Evolutionary conservation across 495 filamentous ascomycete species (phyloP).

Genomic region (Thermothielavioides terrestris): DNA sequence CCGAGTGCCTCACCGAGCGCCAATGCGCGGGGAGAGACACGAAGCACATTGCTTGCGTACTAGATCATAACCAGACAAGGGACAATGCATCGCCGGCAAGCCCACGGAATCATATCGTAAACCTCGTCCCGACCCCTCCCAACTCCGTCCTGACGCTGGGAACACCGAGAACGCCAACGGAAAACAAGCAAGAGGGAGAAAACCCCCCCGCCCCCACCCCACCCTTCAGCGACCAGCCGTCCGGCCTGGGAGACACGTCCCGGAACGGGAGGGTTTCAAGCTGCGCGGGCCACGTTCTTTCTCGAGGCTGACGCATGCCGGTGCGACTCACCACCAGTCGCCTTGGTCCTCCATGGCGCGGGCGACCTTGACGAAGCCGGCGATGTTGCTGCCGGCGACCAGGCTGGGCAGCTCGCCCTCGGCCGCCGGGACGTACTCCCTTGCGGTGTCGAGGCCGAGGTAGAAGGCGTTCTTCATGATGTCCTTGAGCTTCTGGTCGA

Average conservation of each 20-base stretch:
- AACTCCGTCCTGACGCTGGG: constrained; percentile 6
- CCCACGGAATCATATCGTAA: constrained; percentile 10
- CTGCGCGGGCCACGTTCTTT: too few relatives aligned
- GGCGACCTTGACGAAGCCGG: constrained; percentile 93
- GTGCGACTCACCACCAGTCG: constrained; percentile 92
- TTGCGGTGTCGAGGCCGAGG: constrained; percentile 81
- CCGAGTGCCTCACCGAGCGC: too few relatives aligned
- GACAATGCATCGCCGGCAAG: neutral
- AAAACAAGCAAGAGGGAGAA: neutral
- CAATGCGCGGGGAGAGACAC: too few relatives aligned
- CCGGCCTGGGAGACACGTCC: too few relatives aligned
- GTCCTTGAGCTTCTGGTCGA: constrained; percentile 80
- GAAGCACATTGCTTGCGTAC: too few relatives aligned
- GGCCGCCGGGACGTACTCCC: constrained; percentile 67
- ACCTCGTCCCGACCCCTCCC: constrained; percentile 5
- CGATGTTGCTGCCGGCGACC: constrained; percentile 92
- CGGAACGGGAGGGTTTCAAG: too few relatives aligned
- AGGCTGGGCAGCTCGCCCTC: constrained; percentile 83
- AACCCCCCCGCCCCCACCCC: neutral
- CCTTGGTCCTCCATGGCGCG: constrained; percentile 93
- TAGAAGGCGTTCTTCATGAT: constrained; percentile 96
- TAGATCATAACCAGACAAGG: neutral
- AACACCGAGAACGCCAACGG: constrained; percentile 4
- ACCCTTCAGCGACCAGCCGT: constrained; percentile 6
- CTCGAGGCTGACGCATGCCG: too few relatives aligned